These are phyloP conservation scores for Davidsoniella eucalypti DNA, from an alignment of 2,329 filamentous ascomycete species.

Conservation along the genomic window DNA sequence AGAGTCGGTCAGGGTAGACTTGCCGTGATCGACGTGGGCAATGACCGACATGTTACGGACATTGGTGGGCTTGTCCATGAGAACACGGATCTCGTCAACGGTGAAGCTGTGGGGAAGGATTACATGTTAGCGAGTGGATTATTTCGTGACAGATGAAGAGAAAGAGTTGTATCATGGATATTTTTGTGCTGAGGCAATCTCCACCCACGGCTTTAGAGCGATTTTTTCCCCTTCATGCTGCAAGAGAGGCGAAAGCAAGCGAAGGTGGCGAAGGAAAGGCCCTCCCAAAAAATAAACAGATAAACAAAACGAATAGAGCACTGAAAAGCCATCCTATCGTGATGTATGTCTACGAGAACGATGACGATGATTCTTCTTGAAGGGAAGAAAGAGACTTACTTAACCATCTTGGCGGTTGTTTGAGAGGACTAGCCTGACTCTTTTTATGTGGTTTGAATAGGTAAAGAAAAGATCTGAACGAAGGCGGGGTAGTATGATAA, in stretches of 20 bases:
- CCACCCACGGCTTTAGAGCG: neutral
- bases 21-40: constrained; percentile 99
- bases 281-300: no score
- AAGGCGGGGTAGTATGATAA: constrained; percentile 29
- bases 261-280: no score
- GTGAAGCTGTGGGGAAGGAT: constrained; percentile 60
- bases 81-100: constrained; percentile 71
- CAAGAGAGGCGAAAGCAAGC: neutral
- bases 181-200: neutral
- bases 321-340: neutral
- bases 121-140: constrained; percentile 26
- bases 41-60: constrained; percentile 98
- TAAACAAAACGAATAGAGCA: no score
- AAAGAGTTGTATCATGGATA: neutral
- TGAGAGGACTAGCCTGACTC: constrained; percentile 15
- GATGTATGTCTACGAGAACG: neutral
- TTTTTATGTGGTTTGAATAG: constrained; percentile 16
- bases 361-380: no score
- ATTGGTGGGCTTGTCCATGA: constrained; percentile 67
- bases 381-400: constrained; percentile 50
- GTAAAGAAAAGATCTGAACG: constrained; percentile 17
- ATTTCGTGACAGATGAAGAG: neutral
- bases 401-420: constrained; percentile 96
- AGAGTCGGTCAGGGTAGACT: constrained; percentile 98
- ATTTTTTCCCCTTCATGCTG: neutral